Conservation (phyloP, 345 rosid genomes). For the Raphanus raphanistrum region DNA sequence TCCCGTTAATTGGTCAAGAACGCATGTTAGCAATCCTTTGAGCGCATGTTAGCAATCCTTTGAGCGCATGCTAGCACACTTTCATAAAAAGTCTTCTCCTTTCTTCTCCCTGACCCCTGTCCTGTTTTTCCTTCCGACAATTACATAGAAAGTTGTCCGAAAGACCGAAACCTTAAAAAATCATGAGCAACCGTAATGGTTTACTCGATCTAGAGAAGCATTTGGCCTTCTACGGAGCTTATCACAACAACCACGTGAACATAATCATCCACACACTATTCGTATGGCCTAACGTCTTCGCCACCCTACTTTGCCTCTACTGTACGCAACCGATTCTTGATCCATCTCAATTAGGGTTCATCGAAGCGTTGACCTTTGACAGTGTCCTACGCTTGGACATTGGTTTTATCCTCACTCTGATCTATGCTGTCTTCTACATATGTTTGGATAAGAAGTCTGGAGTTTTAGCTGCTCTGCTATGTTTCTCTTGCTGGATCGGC, state of each 20-base stretch:
- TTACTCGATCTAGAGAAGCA: conserved; percentile 74
- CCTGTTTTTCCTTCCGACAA: not conserved
- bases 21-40: too few relatives aligned
- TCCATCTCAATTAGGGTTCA: conserved; percentile 37
- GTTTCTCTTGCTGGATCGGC: conserved; percentile 71
- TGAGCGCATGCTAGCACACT: not conserved
- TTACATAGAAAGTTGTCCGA: too few relatives aligned
- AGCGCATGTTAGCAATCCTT: not conserved
- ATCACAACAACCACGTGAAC: conserved; percentile 70
- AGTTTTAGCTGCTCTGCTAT: conserved; percentile 66
- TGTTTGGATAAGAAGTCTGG: conserved; percentile 74
- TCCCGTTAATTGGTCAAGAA: not conserved
- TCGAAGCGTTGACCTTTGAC: conserved; percentile 31
- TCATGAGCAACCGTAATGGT: conserved; percentile 44
- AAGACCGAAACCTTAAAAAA: not conserved
- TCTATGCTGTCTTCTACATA: conserved; percentile 55
- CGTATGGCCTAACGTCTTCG: conserved; percentile 83
- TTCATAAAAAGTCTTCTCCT: not conserved
- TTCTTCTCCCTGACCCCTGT: not conserved
- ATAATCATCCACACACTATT: conserved; percentile 59
- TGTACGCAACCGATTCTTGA: conserved; percentile 50
- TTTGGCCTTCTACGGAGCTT: conserved; percentile 84
- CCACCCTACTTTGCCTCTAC: conserved; percentile 58
- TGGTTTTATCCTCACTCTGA: conserved; percentile 54
- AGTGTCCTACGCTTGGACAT: conserved; percentile 50